Base-by-base conservation (phyloP, 441 rosid genomes). In the Populus trichocarpa region DNA sequence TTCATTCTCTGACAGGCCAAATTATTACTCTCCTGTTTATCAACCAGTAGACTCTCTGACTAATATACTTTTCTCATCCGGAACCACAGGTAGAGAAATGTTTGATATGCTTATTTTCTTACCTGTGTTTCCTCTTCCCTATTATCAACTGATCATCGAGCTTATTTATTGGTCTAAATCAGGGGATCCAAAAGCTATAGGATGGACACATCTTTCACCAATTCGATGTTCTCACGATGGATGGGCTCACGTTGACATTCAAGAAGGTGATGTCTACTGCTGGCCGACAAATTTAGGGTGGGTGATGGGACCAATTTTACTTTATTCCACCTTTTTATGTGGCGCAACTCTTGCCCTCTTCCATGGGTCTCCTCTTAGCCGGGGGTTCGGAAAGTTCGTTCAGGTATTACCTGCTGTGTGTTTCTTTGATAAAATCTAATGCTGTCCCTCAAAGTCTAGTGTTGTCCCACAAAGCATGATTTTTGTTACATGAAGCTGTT, bases 201-300 rank as follows among this genome's bases (percentile, higher is more conserved):
- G 90, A 1, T 95, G 97, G 99, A 95, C 99, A 18, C 98, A 93
- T 20, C 86, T 90, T 68, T 82, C 97, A 1, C 90, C 98, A 23
- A 87, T 93, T 70, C 89, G 93, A 73, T 82, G 92, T 76, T 73
- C 88, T 67, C 72, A 85, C 71, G 98, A 95, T 75, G 85, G 76
- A 35, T 93, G 96, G 97, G 91, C 88, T 73, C 90, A 90, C 75
- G 2, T 79, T 70, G 87, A 92, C 87, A 28, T 90, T 71, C 82
- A 71, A 83, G 89, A 78, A 59, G 96, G 92, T 64, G 85, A 88
- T 32, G 83, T 83, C 75, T 80, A 83, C 84, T 95, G 97, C 85
- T 95, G 97, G 97, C 97, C 99, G 6, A 95, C 99, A 75, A 95
- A 92, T 85, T 84, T 95, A 78, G 99, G 97, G 65, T 93, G 99